These are phyloP conservation scores for Apiospora phragmitis DNA, from an alignment of 2,329 filamentous ascomycete species.

Conservation along the genomic window DNA sequence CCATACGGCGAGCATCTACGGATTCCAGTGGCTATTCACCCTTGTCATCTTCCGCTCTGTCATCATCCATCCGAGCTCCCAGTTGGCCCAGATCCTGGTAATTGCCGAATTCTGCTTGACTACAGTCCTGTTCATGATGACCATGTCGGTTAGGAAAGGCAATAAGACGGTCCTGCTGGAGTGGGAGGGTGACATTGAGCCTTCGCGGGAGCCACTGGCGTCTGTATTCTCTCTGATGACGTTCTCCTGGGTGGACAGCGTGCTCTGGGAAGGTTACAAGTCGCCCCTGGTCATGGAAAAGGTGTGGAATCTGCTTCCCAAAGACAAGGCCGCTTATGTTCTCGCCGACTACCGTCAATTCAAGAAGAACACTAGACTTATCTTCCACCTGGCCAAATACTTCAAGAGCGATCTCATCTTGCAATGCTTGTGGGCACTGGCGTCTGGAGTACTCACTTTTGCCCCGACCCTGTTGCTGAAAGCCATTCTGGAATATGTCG, in stretches of 20 bases:
- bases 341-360: slow-evolving; percentile 81
- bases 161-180: slow-evolving; percentile 88
- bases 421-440: slow-evolving; percentile 77
- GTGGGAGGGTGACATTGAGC: slow-evolving; percentile 85
- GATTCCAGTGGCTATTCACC: slow-evolving; percentile 76
- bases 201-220: slow-evolving; percentile 82
- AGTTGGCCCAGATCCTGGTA: slow-evolving; percentile 61
- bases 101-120: slow-evolving; percentile 75
- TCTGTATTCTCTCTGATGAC: slow-evolving; percentile 86
- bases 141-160: slow-evolving; percentile 82
- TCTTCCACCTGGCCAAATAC: slow-evolving; percentile 79
- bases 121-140: slow-evolving; percentile 72
- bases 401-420: slow-evolving; percentile 76
- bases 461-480: slow-evolving; percentile 88
- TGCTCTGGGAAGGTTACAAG: slow-evolving; percentile 87
- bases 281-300: slow-evolving; percentile 78
- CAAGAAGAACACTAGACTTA: slow-evolving; percentile 77
- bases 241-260: slow-evolving; percentile 86
- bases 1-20: slow-evolving; percentile 85
- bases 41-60: slow-evolving; percentile 81
- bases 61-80: slow-evolving; percentile 73
- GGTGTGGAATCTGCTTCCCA: slow-evolving; percentile 89
- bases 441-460: slow-evolving; percentile 84
- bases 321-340: slow-evolving; percentile 82
- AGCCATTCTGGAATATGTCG: slow-evolving; percentile 91